phyloP scores from a whole-genome alignment of 1,139 yeast species.

The Suhomyces chickasaworum region DNA sequence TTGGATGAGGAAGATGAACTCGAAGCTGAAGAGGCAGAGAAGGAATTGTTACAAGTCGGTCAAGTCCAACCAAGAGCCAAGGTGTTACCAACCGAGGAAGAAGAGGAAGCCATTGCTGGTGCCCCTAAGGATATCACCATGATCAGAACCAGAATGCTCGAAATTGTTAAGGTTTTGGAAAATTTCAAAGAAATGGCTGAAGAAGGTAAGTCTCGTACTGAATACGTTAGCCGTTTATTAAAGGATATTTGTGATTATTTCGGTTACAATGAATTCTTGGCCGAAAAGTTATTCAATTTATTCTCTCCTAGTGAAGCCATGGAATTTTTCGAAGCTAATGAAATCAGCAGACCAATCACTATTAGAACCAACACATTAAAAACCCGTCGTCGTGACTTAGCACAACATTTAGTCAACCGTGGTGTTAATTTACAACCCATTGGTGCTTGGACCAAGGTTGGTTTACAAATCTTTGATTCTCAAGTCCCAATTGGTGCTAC shows the following conservation, averaged over 20 bases:
- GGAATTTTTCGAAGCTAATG: slow-evolving; percentile 98
- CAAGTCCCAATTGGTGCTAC: slow-evolving; percentile 99
- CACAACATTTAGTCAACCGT: slow-evolving; percentile 91
- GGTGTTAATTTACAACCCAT: slow-evolving; percentile 98
- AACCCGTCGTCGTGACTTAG: slow-evolving; percentile 93
- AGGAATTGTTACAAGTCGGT: slow-evolving; percentile 60
- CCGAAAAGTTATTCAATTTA: slow-evolving; percentile 86
- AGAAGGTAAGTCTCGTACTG: slow-evolving; percentile 82
- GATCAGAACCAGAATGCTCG: slow-evolving; percentile 91
- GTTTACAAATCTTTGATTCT: slow-evolving; percentile 93
- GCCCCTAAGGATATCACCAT: slow-evolving; percentile 77
- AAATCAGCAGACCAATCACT: slow-evolving; percentile 93
- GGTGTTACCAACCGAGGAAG: slow-evolving; percentile 64
- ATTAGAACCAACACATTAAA: slow-evolving; percentile 94
- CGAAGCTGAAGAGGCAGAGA: slow-evolving; percentile 80
- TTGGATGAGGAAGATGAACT: slow-evolving; percentile 71
- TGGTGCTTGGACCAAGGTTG: slow-evolving; percentile 98
- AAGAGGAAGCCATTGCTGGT: slow-evolving; percentile 50
- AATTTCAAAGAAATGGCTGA: slow-evolving; percentile 84
- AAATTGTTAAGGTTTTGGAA: slow-evolving; percentile 92
- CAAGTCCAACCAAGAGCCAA: slow-evolving; percentile 69
- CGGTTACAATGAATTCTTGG: slow-evolving; percentile 94
- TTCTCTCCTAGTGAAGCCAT: slow-evolving; percentile 95
- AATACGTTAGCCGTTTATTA: slow-evolving; percentile 73
- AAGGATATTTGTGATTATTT: slow-evolving; percentile 90